Evolutionary conservation across 139 green algal species (phyloP), one percentile per base, ranked within the genome.

Genomic region (Closterium sp.): DNA sequence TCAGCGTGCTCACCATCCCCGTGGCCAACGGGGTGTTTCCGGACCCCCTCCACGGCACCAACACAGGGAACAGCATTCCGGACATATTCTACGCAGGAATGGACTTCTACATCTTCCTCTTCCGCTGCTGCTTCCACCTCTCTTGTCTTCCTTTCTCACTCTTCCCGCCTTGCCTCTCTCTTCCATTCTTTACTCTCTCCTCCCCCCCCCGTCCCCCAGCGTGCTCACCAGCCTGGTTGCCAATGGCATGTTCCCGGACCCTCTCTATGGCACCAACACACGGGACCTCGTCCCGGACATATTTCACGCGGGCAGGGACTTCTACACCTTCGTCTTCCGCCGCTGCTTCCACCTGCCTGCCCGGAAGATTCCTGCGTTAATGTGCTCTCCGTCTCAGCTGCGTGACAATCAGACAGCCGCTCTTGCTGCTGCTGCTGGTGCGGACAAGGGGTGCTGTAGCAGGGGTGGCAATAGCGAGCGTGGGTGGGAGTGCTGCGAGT

Each of bases 291-390:
- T 94, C 19, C 92, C 92, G 4, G 92, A 94, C 34, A 93, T 94
- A 9, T 25, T 10, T 16, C 34, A 87, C 30, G 55, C 76, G 4
- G 93, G 92, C 25, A 3, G 91, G 1, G 90, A 89, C 43, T 94
- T 92, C 85, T 94, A 94, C 91, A 94, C 92, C 43, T 94, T 92
- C 81, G 92, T 92, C 91, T 94, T 93, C 87, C 36, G 90, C 87
- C 93, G 23, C 34, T 32, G 25, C 87, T 92, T 93, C 87, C n/a
- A 87, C 23, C 33, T 94, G 86, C 85, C 43, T 30, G 0, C 32
- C 8, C 4, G 9, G 33, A 86, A 33, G 81, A 21, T 33, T 86
- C 30, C n/a, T 33, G 6, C n/a, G 16, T 1, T 86, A 21, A 32
- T 2, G 9, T 85, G 2, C 7, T 85, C 10, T 8, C 19, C 7